Base-by-base conservation (phyloP, 495 filamentous ascomycete genomes). In the Hyaloscypha hepaticicola region DNA sequence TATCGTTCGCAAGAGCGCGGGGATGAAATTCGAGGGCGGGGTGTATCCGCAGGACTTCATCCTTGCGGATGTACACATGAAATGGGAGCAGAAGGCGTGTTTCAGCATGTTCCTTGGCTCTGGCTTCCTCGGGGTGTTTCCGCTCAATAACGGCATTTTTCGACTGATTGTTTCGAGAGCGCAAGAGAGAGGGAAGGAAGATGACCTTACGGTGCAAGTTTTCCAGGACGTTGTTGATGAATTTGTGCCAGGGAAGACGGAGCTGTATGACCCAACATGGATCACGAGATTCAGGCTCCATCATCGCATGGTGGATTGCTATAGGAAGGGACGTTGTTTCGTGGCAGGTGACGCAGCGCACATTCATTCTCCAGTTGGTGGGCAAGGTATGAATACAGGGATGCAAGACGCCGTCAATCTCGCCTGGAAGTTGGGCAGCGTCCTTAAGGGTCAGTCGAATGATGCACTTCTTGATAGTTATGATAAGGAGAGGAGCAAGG, bases 341-440 rank as follows among this genome's bases (percentile, higher is more conserved):
- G 14, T 83, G 1, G 80, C 78, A 11, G 81, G 82, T 2, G 82
- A 84, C 60, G 79, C 82, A 0, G 81, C 81, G 6, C 81, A 84
- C 60, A 76, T 77, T 0, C 76, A 81, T n/a, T 77, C 77, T 5
- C 80, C 81, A 6, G 77, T 75, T 55, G 80, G 79, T 0, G 82
- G 78, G 9, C 78, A 82, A 57, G 81, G 82, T 7, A 74, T 77
- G 24, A 83, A 83, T 64, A 78, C 79, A 0, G 79, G 79, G 1
- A 77, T 84, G 51, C 74, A 75, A 34, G 82, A 83, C 61, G 77
- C 75, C 4, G 71, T 79, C 24, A 78, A 79, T 55, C 75, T 84
- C 12, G 74, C 74, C 25, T 83, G 80, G 82, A 82, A 80, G 62
- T 66, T 82, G 1, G 72, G 75, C 16, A 9, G 33, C 22, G 66